Conservation (phyloP, 2,329 filamentous ascomycete species). For the Periconia macrospinosa region DNA sequence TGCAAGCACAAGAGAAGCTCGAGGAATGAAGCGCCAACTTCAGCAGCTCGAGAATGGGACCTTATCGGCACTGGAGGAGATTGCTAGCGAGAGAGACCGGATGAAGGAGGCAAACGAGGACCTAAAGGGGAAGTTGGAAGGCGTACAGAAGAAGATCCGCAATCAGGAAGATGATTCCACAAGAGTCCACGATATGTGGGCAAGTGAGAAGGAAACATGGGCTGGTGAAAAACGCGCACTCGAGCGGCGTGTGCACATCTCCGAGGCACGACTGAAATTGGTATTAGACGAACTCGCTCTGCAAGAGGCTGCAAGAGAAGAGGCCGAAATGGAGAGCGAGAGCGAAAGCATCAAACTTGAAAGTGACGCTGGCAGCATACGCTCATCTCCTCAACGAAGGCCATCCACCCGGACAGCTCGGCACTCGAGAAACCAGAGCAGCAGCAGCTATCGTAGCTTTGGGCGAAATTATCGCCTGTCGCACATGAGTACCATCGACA, state of each 20-base stretch:
- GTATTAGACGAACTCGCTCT: conserved; percentile 85
- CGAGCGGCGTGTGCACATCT: conserved; percentile 86
- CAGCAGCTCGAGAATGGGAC: conserved; percentile 86
- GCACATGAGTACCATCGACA: conserved; percentile 60
- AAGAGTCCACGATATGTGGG: conserved; percentile 77
- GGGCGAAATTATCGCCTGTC: conserved; percentile 70
- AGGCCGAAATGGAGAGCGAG: conserved; percentile 57
- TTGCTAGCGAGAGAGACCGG: conserved; percentile 84
- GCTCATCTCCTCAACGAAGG: conserved; percentile 61
- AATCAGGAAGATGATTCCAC: conserved; percentile 81
- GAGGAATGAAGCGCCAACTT: conserved; percentile 81
- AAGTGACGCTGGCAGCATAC: conserved; percentile 72
- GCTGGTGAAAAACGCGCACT: conserved; percentile 78
- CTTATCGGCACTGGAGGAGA: conserved; percentile 78
- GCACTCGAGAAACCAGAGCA: conserved; percentile 62
- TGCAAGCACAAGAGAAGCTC: conserved; percentile 71
- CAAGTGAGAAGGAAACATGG: conserved; percentile 82
- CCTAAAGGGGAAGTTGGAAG: conserved; percentile 74
- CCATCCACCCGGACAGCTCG: conserved; percentile 45
- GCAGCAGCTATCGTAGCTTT: conserved; percentile 54
- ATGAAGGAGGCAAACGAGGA: conserved; percentile 74
- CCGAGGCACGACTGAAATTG: conserved; percentile 80
- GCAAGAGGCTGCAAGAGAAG: conserved; percentile 56
- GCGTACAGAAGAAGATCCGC: conserved; percentile 74
- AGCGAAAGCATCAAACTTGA: conserved; percentile 56